Evolutionary conservation across 1,284 basidiomycete species (phyloP).

Genomic region (Bjerkandera adusta): DNA sequence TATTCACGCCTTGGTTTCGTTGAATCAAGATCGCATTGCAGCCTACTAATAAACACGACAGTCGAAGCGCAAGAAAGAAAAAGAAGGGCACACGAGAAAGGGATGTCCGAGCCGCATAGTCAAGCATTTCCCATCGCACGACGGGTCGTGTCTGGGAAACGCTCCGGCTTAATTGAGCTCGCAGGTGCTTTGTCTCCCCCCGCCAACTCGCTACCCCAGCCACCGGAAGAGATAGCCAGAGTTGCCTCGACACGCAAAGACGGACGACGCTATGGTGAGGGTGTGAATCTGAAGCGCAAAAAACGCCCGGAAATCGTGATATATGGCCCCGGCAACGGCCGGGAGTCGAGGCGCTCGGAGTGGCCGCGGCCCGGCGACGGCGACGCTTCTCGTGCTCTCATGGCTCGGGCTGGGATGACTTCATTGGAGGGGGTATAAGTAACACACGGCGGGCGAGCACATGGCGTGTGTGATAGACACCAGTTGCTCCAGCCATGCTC

Average conservation of each 20-base stretch:
- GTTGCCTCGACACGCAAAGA: slow-evolving; percentile 37
- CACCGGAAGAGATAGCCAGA: slow-evolving; percentile 34
- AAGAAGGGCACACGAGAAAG: too few relatives aligned
- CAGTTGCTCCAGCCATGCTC: slow-evolving; percentile 32
- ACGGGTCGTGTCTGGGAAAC: slow-evolving; percentile 43
- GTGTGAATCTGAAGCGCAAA: slow-evolving; percentile 23
- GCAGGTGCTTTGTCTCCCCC: slow-evolving; percentile 34
- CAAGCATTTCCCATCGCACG: slow-evolving; percentile 63
- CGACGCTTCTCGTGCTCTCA: too few relatives aligned
- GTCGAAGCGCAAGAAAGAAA: too few relatives aligned
- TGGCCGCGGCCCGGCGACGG: background rate
- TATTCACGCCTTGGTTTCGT: too few relatives aligned
- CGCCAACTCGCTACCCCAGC: slow-evolving; percentile 49
- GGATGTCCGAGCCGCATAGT: slow-evolving; percentile 69
- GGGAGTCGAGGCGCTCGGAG: background rate
- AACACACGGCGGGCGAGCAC: background rate
- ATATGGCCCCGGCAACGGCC: background rate
- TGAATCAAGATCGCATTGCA: too few relatives aligned
- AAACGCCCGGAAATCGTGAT: slow-evolving; percentile 4
- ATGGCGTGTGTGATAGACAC: background rate
- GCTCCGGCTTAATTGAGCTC: slow-evolving; percentile 83
- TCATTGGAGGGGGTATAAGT: background rate
- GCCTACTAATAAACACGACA: too few relatives aligned
- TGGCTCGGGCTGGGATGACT: background rate
- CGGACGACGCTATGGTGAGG: slow-evolving; percentile 39